These are phyloP conservation scores for Oenanthe javanica DNA, from an alignment of 140 eudicot genomes.

Conservation along the genomic window DNA sequence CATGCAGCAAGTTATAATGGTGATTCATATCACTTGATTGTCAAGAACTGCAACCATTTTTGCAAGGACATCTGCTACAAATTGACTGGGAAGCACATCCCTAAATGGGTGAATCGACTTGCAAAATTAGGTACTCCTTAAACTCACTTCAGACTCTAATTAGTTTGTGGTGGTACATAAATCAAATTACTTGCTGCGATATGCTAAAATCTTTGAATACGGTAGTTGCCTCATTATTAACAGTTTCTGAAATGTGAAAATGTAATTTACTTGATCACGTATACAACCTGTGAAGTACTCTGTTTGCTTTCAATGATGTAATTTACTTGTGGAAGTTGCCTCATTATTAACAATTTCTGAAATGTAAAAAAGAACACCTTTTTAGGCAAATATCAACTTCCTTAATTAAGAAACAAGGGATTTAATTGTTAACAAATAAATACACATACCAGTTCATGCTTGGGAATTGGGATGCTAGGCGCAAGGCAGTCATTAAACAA, in stretches of 20 bases:
- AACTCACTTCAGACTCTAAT: background rate
- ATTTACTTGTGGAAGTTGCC: too few species aligned
- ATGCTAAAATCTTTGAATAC: background rate
- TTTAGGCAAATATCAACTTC: background rate
- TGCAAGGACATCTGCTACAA: slow-evolving; percentile 36
- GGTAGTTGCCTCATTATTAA: background rate
- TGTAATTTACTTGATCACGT: background rate
- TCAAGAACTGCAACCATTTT: slow-evolving; percentile 35
- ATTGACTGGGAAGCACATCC: slow-evolving; percentile 30
- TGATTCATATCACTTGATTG: slow-evolving; percentile 31
- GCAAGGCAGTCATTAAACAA: too few species aligned
- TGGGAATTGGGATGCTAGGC: too few species aligned
- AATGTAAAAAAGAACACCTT: background rate
- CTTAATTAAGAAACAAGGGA: too few species aligned
- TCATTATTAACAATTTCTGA: too few species aligned
- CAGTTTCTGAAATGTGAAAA: background rate
- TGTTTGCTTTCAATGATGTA: background rate
- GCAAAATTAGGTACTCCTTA: slow-evolving; percentile 25
- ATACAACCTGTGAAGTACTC: background rate
- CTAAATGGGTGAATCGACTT: slow-evolving; percentile 35
- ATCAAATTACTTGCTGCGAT: background rate
- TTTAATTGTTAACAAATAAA: background rate
- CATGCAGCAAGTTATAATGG: slow-evolving; percentile 30
- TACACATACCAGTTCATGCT: background rate
- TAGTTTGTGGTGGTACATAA: background rate